phyloP scores from a whole-genome alignment of 257 asterid genomes.

The Linderniella brevidens region DNA sequence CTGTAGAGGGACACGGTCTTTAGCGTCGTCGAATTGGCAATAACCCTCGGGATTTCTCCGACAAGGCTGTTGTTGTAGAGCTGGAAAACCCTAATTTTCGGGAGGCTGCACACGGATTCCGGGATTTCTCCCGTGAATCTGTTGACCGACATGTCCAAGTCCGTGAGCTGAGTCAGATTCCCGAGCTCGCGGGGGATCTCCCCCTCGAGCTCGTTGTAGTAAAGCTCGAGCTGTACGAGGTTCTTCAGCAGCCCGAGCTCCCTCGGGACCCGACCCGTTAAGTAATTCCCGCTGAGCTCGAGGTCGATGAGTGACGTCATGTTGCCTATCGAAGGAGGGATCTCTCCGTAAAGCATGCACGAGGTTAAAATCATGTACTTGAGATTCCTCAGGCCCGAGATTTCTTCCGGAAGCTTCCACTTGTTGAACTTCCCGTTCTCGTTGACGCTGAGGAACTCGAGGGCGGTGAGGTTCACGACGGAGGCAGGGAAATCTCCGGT shows the following conservation, averaged over 20 bases:
- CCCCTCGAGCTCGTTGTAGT: slow-evolving; percentile 58
- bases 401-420: slow-evolving; percentile 50
- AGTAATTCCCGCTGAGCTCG: slow-evolving; percentile 53
- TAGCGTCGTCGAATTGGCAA: slow-evolving; percentile 49
- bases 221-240: slow-evolving; percentile 62
- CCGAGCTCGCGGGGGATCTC: slow-evolving; percentile 70
- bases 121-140: slow-evolving; percentile 44
- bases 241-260: slow-evolving; percentile 45
- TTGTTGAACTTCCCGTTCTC: slow-evolving; percentile 25
- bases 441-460: slow-evolving; percentile 44
- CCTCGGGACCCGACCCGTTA: slow-evolving; percentile 44
- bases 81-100: slow-evolving; percentile 44
- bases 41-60: slow-evolving; percentile 47
- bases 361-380: slow-evolving; percentile 35
- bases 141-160: slow-evolving; percentile 71
- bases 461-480: slow-evolving; percentile 42
- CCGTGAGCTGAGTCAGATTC: slow-evolving; percentile 36
- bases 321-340: slow-evolving; percentile 37
- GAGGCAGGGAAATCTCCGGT: slow-evolving; percentile 64
- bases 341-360: slow-evolving; percentile 42
- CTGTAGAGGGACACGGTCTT: slow-evolving; percentile 54
- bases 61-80: slow-evolving; percentile 55
- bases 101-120: slow-evolving; percentile 47
- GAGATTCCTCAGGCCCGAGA: slow-evolving; percentile 27
- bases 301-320: slow-evolving; percentile 69